Evolutionary conservation across 768 basidiomycete species (phyloP).

Genomic region (Sporobolomyces pararoseus): DNA sequence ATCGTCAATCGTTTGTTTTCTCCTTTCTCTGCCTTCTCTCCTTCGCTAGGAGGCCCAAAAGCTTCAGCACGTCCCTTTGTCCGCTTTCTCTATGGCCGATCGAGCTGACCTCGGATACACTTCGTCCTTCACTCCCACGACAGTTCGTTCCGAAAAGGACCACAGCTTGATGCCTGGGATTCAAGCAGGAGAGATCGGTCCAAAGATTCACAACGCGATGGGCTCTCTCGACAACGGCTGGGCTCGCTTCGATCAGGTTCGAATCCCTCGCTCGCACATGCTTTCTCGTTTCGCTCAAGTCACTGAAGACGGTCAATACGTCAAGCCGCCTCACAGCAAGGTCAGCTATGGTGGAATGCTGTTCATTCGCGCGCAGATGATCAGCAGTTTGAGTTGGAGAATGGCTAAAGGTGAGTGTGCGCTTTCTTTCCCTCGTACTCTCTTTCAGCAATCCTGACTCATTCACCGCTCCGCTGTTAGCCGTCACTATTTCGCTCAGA

Average conservation of each 20-base stretch:
- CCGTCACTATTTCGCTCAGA: slow-evolving; percentile 63
- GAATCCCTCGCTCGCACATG: slow-evolving; percentile 58
- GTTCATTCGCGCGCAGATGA: slow-evolving; percentile 53
- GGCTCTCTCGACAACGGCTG: slow-evolving; percentile 37
- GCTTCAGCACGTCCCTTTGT: slow-evolving; percentile 47
- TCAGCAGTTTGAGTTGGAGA: slow-evolving; percentile 60
- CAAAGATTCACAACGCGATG: slow-evolving; percentile 48
- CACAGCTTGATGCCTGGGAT: slow-evolving; percentile 51
- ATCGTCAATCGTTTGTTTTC: slow-evolving; percentile 39
- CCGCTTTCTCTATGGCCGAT: slow-evolving; percentile 22
- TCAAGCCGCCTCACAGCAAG: slow-evolving; percentile 64
- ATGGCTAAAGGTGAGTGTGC: slow-evolving; percentile 60
- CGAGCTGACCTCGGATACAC: not conserved
- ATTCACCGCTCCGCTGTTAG: too few species aligned
- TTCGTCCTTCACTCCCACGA: not conserved
- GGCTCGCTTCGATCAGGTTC: slow-evolving; percentile 50
- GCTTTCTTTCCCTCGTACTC: too few species aligned
- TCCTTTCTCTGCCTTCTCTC: not conserved
- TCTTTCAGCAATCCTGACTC: too few species aligned
- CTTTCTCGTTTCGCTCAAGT: slow-evolving; percentile 69
- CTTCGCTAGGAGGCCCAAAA: too few species aligned
- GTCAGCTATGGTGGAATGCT: slow-evolving; percentile 37
- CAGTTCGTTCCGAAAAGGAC: slow-evolving; percentile 43
- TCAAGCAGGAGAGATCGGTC: slow-evolving; percentile 53
- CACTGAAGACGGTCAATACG: slow-evolving; percentile 57